Evolutionary conservation across 176 grass and related monocot genomes (phyloP), one percentile per base, ranked within the genome.

Genomic region (Eremochloa ophiuroides): DNA sequence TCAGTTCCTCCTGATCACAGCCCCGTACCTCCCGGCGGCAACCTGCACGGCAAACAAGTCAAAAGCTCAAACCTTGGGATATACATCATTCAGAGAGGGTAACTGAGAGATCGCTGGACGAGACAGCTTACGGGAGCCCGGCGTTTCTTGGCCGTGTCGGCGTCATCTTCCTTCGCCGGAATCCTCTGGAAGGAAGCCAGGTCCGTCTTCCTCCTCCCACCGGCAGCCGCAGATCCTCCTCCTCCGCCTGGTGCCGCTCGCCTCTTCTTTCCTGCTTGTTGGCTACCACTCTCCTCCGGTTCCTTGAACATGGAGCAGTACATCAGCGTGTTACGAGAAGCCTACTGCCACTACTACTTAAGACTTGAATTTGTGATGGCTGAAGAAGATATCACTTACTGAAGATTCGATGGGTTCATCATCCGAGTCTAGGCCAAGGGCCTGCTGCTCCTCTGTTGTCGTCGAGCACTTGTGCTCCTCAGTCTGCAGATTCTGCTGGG

Each of bases 11-110:
- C 74, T 82, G n/a, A 94, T 71, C 44, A 91, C 82, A 38, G 88
- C 75, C 17, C 95, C 95, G 5, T 98, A 98, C 43, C 90, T 94
- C 46, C 90, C 87, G n/a, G 83, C 79, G 39, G 87, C 75, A 29
- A 79, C 84, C 92, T 98, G 85, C 48, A 88, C 16, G 22, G 22
- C 7, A 8, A 47, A 11, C 16, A 5, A 47, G 13, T 26, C 11
- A 44, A 65, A 10, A 77, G 41, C 63, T 55, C 41, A 73, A 80
- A 51, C 10, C 70, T 61, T 58, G 26, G 66, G 50, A 22, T 22
- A 15, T 63, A 16, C 16, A 20, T 67, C 25, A 79, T 39, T 12
- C 55, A 26, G n/a, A 59, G 55, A 9, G 25, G 55, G 12, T 29
- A 12, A 16, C 4, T 59, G 39, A 62, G 16, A 82, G 47, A 35